These are phyloP conservation scores for Starmerella floris DNA, from an alignment of 805 yeast genomes.

Conservation along the genomic window DNA sequence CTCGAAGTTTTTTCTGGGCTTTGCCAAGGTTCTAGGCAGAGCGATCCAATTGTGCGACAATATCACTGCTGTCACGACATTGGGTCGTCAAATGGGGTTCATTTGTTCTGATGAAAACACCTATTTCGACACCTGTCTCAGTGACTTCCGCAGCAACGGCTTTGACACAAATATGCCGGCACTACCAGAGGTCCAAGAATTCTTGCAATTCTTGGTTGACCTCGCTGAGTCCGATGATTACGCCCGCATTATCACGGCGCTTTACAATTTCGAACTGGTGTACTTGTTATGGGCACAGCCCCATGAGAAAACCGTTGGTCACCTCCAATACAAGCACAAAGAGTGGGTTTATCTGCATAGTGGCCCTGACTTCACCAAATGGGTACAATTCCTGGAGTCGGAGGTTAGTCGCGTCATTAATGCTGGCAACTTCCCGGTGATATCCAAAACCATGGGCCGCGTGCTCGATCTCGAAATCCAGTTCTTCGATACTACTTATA, in stretches of 20 bases:
- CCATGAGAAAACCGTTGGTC: not conserved
- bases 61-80: not conserved
- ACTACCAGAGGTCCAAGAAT: constrained; percentile 4
- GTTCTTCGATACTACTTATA: constrained; percentile 14
- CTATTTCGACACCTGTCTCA: constrained; percentile 10
- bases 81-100: constrained; percentile 13
- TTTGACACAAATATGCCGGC: not conserved
- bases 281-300: constrained; percentile 16
- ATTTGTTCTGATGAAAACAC: constrained; percentile 8
- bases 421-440: not conserved
- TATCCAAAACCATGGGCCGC: not conserved
- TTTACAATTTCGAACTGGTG: constrained; percentile 13
- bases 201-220: constrained; percentile 1
- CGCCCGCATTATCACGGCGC: constrained; percentile 6
- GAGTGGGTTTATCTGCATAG: constrained; percentile 17
- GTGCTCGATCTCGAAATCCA: constrained; percentile 7
- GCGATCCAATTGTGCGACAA: constrained; percentile 11
- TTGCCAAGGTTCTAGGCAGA: constrained; percentile 6
- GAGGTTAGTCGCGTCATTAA: constrained; percentile 9
- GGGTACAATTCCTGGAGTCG: constrained; percentile 14
- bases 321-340: constrained; percentile 10
- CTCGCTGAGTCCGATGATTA: not conserved
- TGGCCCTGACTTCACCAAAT: constrained; percentile 11
- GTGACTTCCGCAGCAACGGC: not conserved
- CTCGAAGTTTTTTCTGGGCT: constrained; percentile 9